These are phyloP conservation scores for Pisolithus thermaeus DNA, from an alignment of 1,284 basidiomycete genomes.

Conservation along the genomic window DNA sequence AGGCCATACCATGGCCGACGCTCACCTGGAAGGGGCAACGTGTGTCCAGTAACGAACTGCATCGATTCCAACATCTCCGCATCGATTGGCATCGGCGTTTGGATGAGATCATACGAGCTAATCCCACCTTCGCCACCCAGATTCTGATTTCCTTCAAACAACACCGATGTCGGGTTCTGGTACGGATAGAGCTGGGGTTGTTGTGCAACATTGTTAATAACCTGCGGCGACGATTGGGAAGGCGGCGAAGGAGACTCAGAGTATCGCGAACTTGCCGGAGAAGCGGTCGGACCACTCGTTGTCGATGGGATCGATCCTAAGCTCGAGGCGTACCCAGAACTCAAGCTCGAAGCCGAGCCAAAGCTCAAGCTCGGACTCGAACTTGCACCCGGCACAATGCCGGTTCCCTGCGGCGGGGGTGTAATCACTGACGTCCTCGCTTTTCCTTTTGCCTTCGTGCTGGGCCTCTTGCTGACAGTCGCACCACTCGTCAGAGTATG, in stretches of 20 bases:
- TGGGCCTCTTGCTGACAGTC: conserved; percentile 2
- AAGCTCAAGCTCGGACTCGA: conserved; percentile 1
- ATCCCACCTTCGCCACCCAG: conserved; percentile 8
- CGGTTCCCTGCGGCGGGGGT: neutral
- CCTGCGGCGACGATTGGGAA: conserved; percentile 6
- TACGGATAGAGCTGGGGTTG: neutral
- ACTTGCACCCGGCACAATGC: conserved; percentile 2
- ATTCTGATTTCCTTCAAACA: conserved; percentile 1
- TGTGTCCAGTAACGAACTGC: conserved; percentile 46
- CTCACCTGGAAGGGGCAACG: conserved; percentile 53
- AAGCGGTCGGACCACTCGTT: neutral
- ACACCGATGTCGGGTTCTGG: neutral
- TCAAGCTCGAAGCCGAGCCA: neutral
- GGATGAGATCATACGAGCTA: conserved; percentile 44
- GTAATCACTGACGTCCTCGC: conserved; percentile 5
- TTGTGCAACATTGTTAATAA: neutral
- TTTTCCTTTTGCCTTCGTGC: conserved; percentile 14
- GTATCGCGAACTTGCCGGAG: conserved; percentile 8
- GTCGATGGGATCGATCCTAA: neutral
- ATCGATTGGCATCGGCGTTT: conserved; percentile 48
- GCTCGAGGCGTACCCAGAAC: neutral
- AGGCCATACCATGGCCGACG: neutral
- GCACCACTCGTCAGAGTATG: conserved; percentile 2
- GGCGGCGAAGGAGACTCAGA: conserved; percentile 15
- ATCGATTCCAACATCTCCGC: conserved; percentile 56